Conservation (phyloP, 2,329 filamentous ascomycete species). For the Blastomyces emzantsi region DNA sequence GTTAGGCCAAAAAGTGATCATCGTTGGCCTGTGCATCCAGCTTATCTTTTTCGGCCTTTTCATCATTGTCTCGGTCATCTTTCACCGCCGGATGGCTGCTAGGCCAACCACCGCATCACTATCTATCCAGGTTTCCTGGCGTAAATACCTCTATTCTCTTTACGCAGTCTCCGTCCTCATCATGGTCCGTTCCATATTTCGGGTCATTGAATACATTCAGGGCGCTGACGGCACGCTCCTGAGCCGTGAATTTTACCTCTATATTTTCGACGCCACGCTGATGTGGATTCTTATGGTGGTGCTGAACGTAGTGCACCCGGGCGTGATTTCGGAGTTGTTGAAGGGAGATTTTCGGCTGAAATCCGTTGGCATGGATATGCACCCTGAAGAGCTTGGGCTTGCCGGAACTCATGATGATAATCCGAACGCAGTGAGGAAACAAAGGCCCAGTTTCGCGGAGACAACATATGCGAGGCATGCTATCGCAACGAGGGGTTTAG, state of each 20-base stretch:
- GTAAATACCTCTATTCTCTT: conserved; percentile 10
- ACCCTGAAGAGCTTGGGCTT: not conserved
- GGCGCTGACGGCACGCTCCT: conserved; percentile 27
- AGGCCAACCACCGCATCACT: not conserved
- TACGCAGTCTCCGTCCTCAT: conserved; percentile 25
- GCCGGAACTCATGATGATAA: not conserved
- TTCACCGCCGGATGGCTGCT: conserved; percentile 2
- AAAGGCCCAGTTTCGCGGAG: conserved; percentile 9
- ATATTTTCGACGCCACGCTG: conserved; percentile 26
- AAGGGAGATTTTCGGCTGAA: not conserved
- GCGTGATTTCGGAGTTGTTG: conserved; percentile 8
- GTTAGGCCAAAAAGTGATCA: conserved; percentile 37
- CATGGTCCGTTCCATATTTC: conserved; percentile 26
- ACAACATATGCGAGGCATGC: conserved; percentile 15
- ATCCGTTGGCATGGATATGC: not conserved
- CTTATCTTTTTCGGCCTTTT: conserved; percentile 46
- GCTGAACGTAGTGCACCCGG: conserved; percentile 14
- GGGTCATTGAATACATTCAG: conserved; percentile 27
- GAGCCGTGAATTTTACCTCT: conserved; percentile 24
- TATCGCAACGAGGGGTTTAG: conserved; percentile 13
- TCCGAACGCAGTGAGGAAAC: not conserved
- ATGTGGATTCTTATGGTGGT: conserved; percentile 23
- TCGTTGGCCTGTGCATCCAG: conserved; percentile 44
- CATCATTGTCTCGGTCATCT: conserved; percentile 22
- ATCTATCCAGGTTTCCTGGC: conserved; percentile 3